Base-by-base conservation (phyloP, 2,329 filamentous ascomycete genomes). In the Exophiala dermatitidis region DNA sequence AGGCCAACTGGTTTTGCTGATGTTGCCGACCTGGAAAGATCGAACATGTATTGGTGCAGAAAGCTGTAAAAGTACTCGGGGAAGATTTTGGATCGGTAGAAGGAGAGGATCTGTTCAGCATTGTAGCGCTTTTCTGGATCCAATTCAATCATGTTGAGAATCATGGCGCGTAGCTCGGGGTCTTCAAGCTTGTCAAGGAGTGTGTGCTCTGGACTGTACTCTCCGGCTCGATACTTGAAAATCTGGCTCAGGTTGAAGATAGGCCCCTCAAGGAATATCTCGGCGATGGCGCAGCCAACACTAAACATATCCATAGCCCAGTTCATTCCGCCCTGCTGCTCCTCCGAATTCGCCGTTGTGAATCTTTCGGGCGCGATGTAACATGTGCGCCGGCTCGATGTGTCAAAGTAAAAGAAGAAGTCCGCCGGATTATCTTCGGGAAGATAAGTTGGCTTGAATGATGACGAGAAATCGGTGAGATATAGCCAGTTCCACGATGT, bases 251-350 rank as follows among this genome's bases (percentile, higher is more conserved):
- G 78, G n/a, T 84, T 95, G 71, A 98, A 97, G n/a, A 97, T 91
- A 5, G 94, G 90, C 0, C 90, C 81, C 71, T 98, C 93, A 4
- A 97, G 80, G 62, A 98, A 96, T 36, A 98, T 77, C 69, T 98
- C 93, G 1, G 93, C 93, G 64, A 98, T 95, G 37, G 97, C 90
- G 67, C 94, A 98, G 5, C 93, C 93, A 26, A 86, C 86, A 69
- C 93, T 97, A 74, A 98, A 98, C 34, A 98, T 85, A 67, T 98
- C 93, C 94, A 98, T 98, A 36, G 93, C 91, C 90, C 91, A 96
- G 45, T 82, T 85, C 48, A 86, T 72, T 3, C 72, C 81, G 74
- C 67, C 81, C 68, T 77, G 79, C 46, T 84, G 80, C 4, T 82
- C 78, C 19, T 82, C 78, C 60, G 85, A 81, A 26, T 83, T 84